These are phyloP conservation scores for Rhodotorula sp. DNA, from an alignment of 1,284 basidiomycete genomes.

Conservation along the genomic window DNA sequence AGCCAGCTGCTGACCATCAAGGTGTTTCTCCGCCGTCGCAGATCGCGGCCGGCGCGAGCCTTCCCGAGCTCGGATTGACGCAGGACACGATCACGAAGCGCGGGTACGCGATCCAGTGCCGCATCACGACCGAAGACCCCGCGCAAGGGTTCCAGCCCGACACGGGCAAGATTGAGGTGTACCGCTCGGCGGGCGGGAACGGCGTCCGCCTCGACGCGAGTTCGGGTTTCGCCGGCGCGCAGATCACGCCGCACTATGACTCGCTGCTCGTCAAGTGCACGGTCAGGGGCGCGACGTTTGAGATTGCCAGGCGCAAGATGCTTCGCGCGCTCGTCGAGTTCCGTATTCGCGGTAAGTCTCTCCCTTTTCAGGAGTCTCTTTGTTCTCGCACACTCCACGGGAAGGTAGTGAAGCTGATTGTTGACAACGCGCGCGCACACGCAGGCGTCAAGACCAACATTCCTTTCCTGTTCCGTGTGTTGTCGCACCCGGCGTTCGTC, in stretches of 20 bases:
- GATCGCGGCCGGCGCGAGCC: conserved; percentile 94
- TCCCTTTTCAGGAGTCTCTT: no score
- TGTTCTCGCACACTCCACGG: not conserved
- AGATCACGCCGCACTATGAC: conserved; percentile 99
- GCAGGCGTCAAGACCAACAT: conserved; percentile 78
- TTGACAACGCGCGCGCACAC: not conserved
- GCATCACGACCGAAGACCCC: conserved; percentile 98
- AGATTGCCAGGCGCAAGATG: conserved; percentile 98
- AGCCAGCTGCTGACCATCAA: not conserved
- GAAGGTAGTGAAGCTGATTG: conserved; percentile 23
- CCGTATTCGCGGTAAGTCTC: conserved; percentile 78
- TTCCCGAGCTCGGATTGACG: conserved; percentile 92
- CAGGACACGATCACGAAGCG: conserved; percentile 95
- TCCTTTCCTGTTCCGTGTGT: conserved; percentile 95
- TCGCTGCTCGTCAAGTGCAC: conserved; percentile 95
- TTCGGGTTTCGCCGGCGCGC: conserved; percentile 97
- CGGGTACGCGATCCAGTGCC: conserved; percentile 97
- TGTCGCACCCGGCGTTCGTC: conserved; percentile 97
- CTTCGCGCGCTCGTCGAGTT: conserved; percentile 97
- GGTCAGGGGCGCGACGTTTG: conserved; percentile 95
- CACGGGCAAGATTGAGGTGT: conserved; percentile 98
- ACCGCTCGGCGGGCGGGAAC: conserved; percentile 97
- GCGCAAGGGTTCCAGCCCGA: conserved; percentile 91
- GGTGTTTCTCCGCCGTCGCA: conserved; percentile 53
- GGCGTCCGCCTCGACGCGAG: conserved; percentile 96